These are phyloP conservation scores for Dryas drummondii DNA, from an alignment of 306 rosid genomes.

Conservation along the genomic window DNA sequence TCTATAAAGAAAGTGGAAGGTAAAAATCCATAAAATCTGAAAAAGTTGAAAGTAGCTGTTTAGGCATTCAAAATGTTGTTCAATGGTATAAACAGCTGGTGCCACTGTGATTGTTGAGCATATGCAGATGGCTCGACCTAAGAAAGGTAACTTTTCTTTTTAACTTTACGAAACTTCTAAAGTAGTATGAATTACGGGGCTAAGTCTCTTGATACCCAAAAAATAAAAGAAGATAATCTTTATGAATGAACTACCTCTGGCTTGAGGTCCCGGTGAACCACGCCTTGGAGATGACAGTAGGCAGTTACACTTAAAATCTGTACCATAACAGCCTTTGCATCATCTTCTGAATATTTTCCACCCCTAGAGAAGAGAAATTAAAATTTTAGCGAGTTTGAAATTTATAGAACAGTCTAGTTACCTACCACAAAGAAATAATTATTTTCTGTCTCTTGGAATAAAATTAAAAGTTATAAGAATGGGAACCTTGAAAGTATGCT, in stretches of 20 bases:
- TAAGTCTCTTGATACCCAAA: too few relatives aligned
- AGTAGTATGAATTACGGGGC: not conserved
- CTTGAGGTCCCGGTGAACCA: slow-evolving; percentile 56
- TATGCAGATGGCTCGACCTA: not conserved
- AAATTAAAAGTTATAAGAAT: slow-evolving; percentile 9
- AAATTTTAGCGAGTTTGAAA: slow-evolving; percentile 24
- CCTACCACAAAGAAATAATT: slow-evolving; percentile 19
- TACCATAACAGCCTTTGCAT: slow-evolving; percentile 41
- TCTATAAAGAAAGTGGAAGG: not conserved
- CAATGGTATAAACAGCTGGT: not conserved
- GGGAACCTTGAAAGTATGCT: slow-evolving; percentile 81
- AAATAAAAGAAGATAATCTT: not conserved
- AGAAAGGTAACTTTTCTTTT: not conserved
- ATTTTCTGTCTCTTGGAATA: slow-evolving; percentile 17
- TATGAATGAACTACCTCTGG: slow-evolving; percentile 68
- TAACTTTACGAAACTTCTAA: not conserved
- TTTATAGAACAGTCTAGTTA: slow-evolving; percentile 9
- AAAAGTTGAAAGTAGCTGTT: not conserved
- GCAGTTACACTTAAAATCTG: slow-evolving; percentile 39
- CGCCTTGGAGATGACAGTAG: slow-evolving; percentile 48
- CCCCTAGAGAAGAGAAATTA: slow-evolving; percentile 51
- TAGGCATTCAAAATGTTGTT: not conserved
- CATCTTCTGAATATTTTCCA: slow-evolving; percentile 51
- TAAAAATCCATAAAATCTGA: not conserved
- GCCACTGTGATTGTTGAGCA: not conserved